Conservation (phyloP, 1,139 yeast genomes). For the Arxiozyma slooffiae region DNA sequence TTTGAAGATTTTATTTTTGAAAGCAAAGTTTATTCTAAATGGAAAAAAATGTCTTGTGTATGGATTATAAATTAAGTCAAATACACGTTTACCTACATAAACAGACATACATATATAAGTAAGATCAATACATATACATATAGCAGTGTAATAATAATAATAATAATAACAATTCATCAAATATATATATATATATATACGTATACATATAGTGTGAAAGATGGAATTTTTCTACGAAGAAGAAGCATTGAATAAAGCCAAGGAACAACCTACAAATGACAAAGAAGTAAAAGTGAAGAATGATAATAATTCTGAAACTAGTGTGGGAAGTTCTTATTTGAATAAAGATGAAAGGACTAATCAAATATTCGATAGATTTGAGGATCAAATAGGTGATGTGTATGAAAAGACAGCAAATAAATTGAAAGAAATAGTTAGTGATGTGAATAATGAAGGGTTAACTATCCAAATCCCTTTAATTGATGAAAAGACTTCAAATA, state of each 20-base stretch:
- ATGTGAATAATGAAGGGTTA: constrained; percentile 18
- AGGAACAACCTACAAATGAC: neutral
- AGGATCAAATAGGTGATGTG: constrained; percentile 23
- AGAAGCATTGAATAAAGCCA: constrained; percentile 11
- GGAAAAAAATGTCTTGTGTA: neutral
- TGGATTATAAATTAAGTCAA: neutral
- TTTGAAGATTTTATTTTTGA: neutral
- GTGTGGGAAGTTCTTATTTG: constrained; percentile 1
- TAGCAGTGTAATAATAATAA: neutral
- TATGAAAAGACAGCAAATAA: constrained; percentile 23
- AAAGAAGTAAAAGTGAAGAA: neutral
- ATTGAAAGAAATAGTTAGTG: constrained; percentile 11
- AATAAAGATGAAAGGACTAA: constrained; percentile 29
- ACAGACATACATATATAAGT: neutral
- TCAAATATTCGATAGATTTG: constrained; percentile 31
- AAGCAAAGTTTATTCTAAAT: neutral
- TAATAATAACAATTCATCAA: no score
- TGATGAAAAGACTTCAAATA: constrained; percentile 18
- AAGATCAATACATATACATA: no score
- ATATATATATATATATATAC: no score
- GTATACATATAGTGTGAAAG: neutral
- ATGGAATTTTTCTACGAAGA: constrained; percentile 26
- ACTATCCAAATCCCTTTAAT: constrained; percentile 11
- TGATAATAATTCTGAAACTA: neutral
- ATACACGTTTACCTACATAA: no score